phyloP scores from a whole-genome alignment of 306 rosid genomes.

The Acacia acuminata region DNA sequence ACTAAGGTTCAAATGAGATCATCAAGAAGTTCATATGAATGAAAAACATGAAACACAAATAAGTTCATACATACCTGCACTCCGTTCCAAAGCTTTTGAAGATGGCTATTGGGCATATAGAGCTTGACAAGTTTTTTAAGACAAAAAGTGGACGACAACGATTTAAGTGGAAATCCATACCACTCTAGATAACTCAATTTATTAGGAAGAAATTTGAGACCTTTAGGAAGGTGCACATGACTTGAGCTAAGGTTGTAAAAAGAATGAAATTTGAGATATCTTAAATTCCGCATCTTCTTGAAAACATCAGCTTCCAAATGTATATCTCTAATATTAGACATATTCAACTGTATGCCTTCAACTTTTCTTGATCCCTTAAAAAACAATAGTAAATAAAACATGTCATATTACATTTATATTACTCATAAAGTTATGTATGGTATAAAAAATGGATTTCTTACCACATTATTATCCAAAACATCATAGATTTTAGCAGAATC shows the following conservation, averaged over 20 bases:
- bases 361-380: slow-evolving; percentile 13
- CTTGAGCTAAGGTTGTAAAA: accelerated
- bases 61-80: neutral
- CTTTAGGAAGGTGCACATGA: neutral
- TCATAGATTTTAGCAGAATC: neutral
- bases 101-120: neutral
- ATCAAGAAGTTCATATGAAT: neutral
- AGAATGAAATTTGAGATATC: neutral
- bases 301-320: neutral
- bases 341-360: neutral
- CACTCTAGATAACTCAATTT: slow-evolving; percentile 1
- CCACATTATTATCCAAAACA: neutral
- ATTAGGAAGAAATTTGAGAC: neutral
- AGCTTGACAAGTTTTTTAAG: neutral
- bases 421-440: neutral
- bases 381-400: neutral
- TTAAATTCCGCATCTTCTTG: neutral
- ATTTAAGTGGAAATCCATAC: neutral
- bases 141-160: neutral
- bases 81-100: neutral
- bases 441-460: neutral
- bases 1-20: neutral
- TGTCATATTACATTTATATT: neutral
- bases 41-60: neutral
- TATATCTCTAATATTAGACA: neutral